Conservation (phyloP, 345 rosid species). For the Eucalyptus decipiens region DNA sequence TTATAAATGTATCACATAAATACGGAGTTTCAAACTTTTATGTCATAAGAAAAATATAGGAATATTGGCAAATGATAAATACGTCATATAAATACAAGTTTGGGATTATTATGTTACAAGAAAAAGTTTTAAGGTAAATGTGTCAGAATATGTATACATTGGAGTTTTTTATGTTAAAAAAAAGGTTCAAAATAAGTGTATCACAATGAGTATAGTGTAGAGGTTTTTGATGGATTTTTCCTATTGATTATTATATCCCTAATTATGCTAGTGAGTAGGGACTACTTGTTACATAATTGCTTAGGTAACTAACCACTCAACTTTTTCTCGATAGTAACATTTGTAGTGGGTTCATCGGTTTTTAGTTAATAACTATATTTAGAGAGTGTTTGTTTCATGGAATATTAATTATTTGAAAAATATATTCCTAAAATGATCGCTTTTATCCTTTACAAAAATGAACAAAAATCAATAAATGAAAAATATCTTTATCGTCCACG, state of each 20-base stretch:
- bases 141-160: too few species aligned
- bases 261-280: not conserved
- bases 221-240: too few species aligned
- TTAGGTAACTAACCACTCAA: not conserved
- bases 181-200: not conserved
- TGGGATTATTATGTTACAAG: too few species aligned
- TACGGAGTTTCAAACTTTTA: accelerated
- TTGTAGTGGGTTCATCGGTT: not conserved
- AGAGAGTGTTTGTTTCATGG: not conserved
- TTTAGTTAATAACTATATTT: not conserved
- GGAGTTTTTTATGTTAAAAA: not conserved
- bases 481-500: not conserved
- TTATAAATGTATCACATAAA: not conserved
- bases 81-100: not conserved
- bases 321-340: not conserved
- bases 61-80: not conserved
- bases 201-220: not conserved
- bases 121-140: too few species aligned
- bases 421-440: not conserved
- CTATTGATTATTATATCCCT: not conserved
- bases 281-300: not conserved
- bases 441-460: not conserved
- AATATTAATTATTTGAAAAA: not conserved
- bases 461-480: not conserved
- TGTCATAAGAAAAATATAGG: not conserved